These are phyloP conservation scores for Triticum aestivum DNA, from an alignment of 176 grass and related monocot genomes.

Conservation along the genomic window DNA sequence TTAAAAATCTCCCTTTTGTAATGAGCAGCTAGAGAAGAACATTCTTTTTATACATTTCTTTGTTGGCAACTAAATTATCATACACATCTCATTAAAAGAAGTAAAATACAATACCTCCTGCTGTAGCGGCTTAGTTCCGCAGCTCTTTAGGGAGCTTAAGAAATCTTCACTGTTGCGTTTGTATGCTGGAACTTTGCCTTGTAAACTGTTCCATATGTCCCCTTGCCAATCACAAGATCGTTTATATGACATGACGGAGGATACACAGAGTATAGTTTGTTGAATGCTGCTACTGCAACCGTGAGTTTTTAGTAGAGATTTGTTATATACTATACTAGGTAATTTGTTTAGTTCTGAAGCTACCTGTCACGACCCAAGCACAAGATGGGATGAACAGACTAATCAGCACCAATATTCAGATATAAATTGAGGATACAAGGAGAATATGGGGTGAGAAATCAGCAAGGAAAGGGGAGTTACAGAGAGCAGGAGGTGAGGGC, in stretches of 20 bases:
- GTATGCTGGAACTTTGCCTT: constrained; percentile 69
- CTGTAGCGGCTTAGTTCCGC: constrained; percentile 56
- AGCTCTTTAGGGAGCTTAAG: constrained; percentile 47
- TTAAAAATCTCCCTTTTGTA: background rate
- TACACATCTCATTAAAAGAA: too few relatives aligned
- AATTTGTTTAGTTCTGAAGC: background rate
- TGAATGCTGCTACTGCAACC: background rate
- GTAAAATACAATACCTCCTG: constrained; percentile 56
- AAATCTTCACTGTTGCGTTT: constrained; percentile 71
- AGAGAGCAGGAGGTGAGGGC: too few relatives aligned
- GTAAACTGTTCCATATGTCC: constrained; percentile 78
- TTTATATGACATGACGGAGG: background rate
- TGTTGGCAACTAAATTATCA: background rate
- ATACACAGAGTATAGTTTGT: background rate
- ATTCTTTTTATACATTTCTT: background rate
- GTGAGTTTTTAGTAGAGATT: background rate
- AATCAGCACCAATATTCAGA: too few relatives aligned
- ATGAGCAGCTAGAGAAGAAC: background rate
- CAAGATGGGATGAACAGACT: too few relatives aligned
- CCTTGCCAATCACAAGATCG: constrained; percentile 56
- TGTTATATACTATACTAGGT: background rate
- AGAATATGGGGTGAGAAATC: too few relatives aligned
- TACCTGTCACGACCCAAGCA: background rate
- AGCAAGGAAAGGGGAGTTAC: too few relatives aligned
- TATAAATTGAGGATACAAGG: too few relatives aligned